phyloP scores from a whole-genome alignment of 169 alveolate genomes.

The Hepatocystis sp. region DNA sequence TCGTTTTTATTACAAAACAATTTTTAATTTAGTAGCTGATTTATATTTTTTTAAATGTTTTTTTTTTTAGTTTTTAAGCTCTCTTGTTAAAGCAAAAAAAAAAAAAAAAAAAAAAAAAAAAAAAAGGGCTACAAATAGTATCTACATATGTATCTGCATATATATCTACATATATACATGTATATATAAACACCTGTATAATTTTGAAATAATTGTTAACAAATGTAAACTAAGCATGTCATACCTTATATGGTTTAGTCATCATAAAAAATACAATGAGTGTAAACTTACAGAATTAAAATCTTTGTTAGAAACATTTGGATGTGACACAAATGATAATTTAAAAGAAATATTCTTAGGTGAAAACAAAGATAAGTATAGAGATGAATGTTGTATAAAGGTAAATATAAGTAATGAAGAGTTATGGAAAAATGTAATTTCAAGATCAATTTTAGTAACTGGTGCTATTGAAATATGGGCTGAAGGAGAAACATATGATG shows the following conservation, averaged over 20 bases:
- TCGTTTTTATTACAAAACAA: no score
- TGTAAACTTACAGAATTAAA: slow-evolving; percentile 78
- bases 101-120: no score
- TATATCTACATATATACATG: no score
- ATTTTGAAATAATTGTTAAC: no score
- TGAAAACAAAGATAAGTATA: slow-evolving; percentile 39
- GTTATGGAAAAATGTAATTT: slow-evolving; percentile 64
- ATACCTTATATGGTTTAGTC: slow-evolving; percentile 80
- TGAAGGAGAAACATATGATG: slow-evolving; percentile 76
- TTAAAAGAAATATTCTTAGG: slow-evolving; percentile 10
- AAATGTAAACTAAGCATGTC: slow-evolving; percentile 41
- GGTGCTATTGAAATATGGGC: slow-evolving; percentile 82
- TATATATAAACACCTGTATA: no score
- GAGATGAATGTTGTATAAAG: slow-evolving; percentile 69
- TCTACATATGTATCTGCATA: no score
- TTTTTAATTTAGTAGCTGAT: no score
- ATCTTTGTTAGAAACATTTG: slow-evolving; percentile 72
- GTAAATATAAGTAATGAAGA: slow-evolving; percentile 59
- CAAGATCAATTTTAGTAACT: slow-evolving; percentile 76
- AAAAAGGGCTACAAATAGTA: no score
- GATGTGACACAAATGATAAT: slow-evolving; percentile 24
- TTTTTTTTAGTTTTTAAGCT: no score
- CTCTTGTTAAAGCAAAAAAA: no score
- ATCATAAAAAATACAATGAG: slow-evolving; percentile 80
- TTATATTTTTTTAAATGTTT: no score